A percentile compares a stretch with the other conserved stretches of the same genome.
Evolutionary conservation across 805 yeast species (phyloP).

Genomic region (Tetrapisispora pingtungensis): DNA sequence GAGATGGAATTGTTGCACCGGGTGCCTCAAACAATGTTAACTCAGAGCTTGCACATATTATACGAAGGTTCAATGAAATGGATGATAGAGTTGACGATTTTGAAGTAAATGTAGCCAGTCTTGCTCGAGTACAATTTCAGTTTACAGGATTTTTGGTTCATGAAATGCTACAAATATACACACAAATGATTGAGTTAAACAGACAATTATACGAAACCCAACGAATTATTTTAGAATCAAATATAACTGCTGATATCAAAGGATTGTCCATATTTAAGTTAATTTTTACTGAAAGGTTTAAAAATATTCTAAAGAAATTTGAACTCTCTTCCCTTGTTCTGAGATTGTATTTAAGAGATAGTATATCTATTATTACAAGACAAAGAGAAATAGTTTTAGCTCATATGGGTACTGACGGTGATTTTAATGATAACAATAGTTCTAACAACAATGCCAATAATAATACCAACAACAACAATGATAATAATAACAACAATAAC

Average conservation of each 20-base stretch:
- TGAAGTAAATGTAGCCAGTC: conserved; percentile 29
- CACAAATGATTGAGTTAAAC: conserved; percentile 26
- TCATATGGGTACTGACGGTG: conserved; percentile 15
- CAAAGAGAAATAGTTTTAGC: conserved; percentile 26
- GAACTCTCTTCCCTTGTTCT: conserved; percentile 26
- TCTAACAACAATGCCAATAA: background rate
- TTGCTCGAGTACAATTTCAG: conserved; percentile 29
- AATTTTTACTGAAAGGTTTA: conserved; percentile 20
- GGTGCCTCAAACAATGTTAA: conserved; percentile 23
- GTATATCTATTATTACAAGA: conserved; percentile 25
- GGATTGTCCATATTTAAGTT: conserved; percentile 25
- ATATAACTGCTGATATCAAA: conserved; percentile 14
- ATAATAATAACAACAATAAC: too few relatives aligned
- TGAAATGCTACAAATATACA: conserved; percentile 27
- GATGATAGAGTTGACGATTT: conserved; percentile 28
- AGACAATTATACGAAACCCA: conserved; percentile 23
- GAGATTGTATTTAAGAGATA: conserved; percentile 26
- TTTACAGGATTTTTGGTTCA: conserved; percentile 28
- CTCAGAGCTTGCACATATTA: conserved; percentile 25
- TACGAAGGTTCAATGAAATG: conserved; percentile 24
- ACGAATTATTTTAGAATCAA: conserved; percentile 15
- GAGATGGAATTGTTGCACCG: conserved; percentile 23
- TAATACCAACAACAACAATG: background rate
- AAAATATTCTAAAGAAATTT: conserved; percentile 20
- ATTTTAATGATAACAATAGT: conserved; percentile 6